phyloP scores from a whole-genome alignment of 2,329 filamentous ascomycete species.

The Epichloe bromicola region DNA sequence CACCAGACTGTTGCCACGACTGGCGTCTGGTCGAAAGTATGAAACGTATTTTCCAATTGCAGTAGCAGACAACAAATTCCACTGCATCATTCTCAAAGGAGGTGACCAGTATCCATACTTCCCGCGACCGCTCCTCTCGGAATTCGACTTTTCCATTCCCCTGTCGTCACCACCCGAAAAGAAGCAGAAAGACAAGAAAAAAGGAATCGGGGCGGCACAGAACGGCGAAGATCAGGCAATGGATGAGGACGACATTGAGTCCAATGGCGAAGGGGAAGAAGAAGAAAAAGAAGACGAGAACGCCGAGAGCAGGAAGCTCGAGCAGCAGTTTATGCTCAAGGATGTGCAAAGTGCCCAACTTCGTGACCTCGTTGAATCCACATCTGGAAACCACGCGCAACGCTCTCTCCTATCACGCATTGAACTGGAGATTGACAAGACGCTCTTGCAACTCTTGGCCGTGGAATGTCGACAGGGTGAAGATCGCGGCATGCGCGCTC shows the following conservation, averaged over 20 bases:
- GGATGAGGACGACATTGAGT: constrained; percentile 22
- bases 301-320: constrained; percentile 49
- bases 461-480: constrained; percentile 86
- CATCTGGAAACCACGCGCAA: constrained; percentile 44
- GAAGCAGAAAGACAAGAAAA: constrained; percentile 22
- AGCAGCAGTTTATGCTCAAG: constrained; percentile 70
- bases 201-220: constrained; percentile 17
- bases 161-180: constrained; percentile 41
- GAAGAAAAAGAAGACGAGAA: constrained; percentile 13
- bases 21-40: constrained; percentile 72
- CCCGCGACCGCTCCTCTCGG: constrained; percentile 74
- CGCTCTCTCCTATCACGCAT: constrained; percentile 54
- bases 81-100: constrained; percentile 98
- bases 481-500: constrained; percentile 83
- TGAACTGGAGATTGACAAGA: constrained; percentile 81
- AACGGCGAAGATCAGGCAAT: constrained; percentile 23
- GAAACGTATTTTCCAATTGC: constrained; percentile 94
- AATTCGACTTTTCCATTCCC: constrained; percentile 88
- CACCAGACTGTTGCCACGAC: constrained; percentile 68
- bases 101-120: constrained; percentile 89
- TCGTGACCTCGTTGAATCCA: constrained; percentile 58
- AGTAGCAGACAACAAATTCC: constrained; percentile 81
- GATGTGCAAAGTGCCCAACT: constrained; percentile 61
- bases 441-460: constrained; percentile 75
- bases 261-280: constrained; percentile 13